Conservation (phyloP, 2,329 filamentous ascomycete genomes). For the Bipolaris oryzae region DNA sequence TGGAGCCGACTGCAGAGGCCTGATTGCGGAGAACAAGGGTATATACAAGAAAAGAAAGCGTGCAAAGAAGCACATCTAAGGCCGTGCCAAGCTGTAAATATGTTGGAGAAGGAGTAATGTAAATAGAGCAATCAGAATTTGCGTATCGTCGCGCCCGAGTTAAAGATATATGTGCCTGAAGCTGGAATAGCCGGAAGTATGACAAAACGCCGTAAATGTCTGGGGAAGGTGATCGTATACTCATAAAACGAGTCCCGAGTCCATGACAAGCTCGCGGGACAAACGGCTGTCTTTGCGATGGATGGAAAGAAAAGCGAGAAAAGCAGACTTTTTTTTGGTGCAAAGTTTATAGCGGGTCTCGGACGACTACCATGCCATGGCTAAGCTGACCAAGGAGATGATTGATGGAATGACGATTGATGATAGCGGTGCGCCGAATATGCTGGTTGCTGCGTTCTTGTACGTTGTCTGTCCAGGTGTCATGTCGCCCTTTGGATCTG, state of each 20-base stretch:
- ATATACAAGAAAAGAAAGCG: conserved; percentile 22
- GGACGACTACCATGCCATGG: conserved; percentile 26
- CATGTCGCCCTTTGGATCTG: conserved; percentile 25
- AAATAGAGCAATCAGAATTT: neutral
- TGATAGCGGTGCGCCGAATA: conserved; percentile 23
- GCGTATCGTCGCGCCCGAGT: neutral
- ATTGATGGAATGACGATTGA: conserved; percentile 33
- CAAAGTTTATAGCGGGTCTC: neutral
- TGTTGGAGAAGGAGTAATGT: neutral
- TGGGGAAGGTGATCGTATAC: conserved; percentile 4
- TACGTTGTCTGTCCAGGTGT: conserved; percentile 40
- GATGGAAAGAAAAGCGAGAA: neutral
- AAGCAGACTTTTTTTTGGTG: neutral
- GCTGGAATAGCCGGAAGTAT: conserved; percentile 1
- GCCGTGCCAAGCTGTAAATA: conserved; percentile 9
- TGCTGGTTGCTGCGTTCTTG: conserved; percentile 22
- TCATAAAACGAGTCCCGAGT: conserved; percentile 2
- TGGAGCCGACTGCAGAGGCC: neutral
- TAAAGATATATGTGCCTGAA: neutral
- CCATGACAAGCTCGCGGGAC: conserved; percentile 3
- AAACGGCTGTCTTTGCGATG: neutral
- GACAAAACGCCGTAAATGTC: conserved; percentile 2
- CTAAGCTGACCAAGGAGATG: conserved; percentile 36
- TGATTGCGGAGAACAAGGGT: conserved; percentile 2
- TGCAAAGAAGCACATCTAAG: conserved; percentile 14